These are phyloP conservation scores for Rhodotorula paludigena DNA, from an alignment of 768 basidiomycete genomes.

Conservation along the genomic window DNA sequence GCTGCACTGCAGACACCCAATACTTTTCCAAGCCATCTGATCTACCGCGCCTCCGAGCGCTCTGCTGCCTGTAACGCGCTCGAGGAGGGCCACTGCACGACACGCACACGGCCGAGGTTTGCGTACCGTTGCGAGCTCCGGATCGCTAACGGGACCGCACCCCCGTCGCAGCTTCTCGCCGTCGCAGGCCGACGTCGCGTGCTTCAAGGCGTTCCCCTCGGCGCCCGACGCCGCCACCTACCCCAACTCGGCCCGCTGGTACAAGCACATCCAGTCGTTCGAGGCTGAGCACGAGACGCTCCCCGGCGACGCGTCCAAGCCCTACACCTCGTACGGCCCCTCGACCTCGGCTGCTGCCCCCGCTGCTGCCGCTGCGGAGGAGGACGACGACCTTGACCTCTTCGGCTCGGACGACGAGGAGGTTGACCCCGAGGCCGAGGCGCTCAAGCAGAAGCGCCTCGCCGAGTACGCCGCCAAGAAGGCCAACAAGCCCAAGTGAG, in stretches of 20 bases:
- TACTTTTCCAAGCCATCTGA: conserved; percentile 68
- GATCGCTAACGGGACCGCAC: too few relatives aligned
- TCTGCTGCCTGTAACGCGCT: too few relatives aligned
- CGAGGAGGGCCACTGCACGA: too few relatives aligned
- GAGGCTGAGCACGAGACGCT: conserved; percentile 68
- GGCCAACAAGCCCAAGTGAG: conserved; percentile 77
- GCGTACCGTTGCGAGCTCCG: too few relatives aligned
- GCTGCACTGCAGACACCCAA: conserved; percentile 62
- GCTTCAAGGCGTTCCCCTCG: conserved; percentile 72
- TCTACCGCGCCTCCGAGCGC: too few relatives aligned
- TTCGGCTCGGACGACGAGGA: conserved; percentile 81
- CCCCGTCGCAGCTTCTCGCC: conserved; percentile 90
- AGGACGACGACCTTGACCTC: conserved; percentile 73
- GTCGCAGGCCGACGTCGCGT: conserved; percentile 87
- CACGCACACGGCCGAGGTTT: too few relatives aligned
- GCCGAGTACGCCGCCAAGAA: conserved; percentile 91
- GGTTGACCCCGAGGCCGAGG: conserved; percentile 77
- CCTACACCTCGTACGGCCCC: conserved; percentile 63
- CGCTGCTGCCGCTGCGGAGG: conserved; percentile 51
- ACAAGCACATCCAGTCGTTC: conserved; percentile 87
- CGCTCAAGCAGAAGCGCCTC: conserved; percentile 83
- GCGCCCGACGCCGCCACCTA: conserved; percentile 61
- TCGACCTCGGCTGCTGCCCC: conserved; percentile 54
- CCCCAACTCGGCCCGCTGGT: conserved; percentile 84
- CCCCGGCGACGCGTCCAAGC: conserved; percentile 77